Evolutionary conservation across 805 yeast genomes (phyloP), one percentile per base, ranked within the genome.

Genomic region (Lipomyces yamadae): DNA sequence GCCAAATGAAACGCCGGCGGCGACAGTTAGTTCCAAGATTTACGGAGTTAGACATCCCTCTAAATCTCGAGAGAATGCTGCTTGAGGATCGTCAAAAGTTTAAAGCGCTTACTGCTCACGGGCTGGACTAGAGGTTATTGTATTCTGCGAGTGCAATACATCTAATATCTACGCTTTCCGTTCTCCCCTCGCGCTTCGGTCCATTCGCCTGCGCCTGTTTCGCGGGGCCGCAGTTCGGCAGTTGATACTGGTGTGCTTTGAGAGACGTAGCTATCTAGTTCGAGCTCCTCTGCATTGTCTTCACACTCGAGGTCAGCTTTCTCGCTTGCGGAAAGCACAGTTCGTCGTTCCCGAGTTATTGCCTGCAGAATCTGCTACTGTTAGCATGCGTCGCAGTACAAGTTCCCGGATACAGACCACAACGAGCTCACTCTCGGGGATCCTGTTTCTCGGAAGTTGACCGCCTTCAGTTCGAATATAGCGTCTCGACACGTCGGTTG

Each of bases 141-240:
- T n/a, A 42, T 42, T 42, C 24, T n/a, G n/a, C 8, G 48, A 15
- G 48, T 42, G 8, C 48, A 42, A 42, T 52, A 52, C 29, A 52
- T 52, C 15, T 48, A 32, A 52, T 3, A 52, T 32, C 55, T 56
- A 39, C 11, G 58, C 5, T 32, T 66, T n/a, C 96, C 97, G 63
- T 79, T 85, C 76, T 93, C 98, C 0, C 97, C 97, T 72, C 98
- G 81, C 0, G 81, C 68, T n/a, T 78, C 74, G 0, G 89, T 89
- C 98, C 98, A 93, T 57, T 82, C 89, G 0, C 81, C 83, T 3
- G 85, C 81, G 0, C 98, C 98, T 59, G 92, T 88, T 74, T 90
- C 89, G 65, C 98, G 78, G 0, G 92, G 89, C 34, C 76, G 33
- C 7, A 66, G 30, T 45, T 61, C 56, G 8, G 53, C 55, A 7